Evolutionary conservation across 225 moss, liverwort and hornwort species (phyloP).

Genomic region (Straminergon stramineum): DNA sequence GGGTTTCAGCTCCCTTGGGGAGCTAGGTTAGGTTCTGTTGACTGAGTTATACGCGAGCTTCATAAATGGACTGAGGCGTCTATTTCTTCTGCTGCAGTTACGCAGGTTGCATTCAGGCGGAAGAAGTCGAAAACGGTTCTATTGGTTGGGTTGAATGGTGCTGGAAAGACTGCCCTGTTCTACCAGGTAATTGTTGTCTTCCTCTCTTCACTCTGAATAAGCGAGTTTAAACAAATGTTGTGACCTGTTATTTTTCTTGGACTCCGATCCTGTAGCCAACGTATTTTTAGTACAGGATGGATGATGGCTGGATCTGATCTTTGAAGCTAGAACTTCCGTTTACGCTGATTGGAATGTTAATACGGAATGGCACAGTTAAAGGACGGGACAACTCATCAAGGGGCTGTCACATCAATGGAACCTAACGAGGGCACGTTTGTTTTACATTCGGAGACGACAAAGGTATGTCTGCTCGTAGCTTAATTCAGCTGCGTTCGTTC

Average conservation of each 20-base stretch:
- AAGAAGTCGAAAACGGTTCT: conserved; percentile 69
- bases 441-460: conserved; percentile 56
- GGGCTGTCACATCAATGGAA: conserved; percentile 95
- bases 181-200: conserved; percentile 47
- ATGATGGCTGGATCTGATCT: neutral
- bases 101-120: conserved; percentile 46
- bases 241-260: neutral
- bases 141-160: conserved; percentile 74
- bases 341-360: neutral
- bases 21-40: neutral
- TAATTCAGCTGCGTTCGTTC: neutral
- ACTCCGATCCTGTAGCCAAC: neutral
- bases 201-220: neutral
- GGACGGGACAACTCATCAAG: conserved; percentile 84
- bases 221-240: neutral
- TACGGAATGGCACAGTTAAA: conserved; percentile 46
- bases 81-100: conserved; percentile 21
- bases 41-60: neutral
- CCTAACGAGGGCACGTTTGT: conserved; percentile 78
- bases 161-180: conserved; percentile 87
- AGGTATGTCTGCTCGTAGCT: conserved; percentile 4
- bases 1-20: neutral
- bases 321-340: neutral
- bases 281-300: neutral
- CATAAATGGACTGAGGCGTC: neutral